phyloP scores from a whole-genome alignment of 2,329 filamentous ascomycete species.

The Claviceps spartinae region DNA sequence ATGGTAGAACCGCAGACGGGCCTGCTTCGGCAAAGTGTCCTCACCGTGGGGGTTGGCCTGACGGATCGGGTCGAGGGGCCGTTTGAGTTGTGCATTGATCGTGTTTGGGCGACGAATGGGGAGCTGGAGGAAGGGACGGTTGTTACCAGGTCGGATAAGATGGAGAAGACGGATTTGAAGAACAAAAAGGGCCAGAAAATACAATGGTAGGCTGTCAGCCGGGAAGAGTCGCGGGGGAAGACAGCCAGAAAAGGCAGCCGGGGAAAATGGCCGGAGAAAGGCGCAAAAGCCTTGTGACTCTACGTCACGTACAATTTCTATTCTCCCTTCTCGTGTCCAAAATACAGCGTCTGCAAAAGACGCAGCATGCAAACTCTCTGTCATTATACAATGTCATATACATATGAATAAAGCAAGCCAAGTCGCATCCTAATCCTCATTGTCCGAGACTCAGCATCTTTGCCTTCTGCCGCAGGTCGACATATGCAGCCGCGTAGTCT shows the following conservation, averaged over 20 bases:
- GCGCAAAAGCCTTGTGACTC: background rate
- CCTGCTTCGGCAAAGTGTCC: conserved; percentile 73
- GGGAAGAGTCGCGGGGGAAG: background rate
- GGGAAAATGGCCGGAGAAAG: background rate
- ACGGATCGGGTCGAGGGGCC: conserved; percentile 82
- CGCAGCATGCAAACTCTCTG: background rate
- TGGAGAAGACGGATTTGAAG: conserved; percentile 19
- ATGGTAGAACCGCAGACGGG: conserved; percentile 89
- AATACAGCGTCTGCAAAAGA: background rate
- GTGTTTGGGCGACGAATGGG: conserved; percentile 79
- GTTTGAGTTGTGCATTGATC: conserved; percentile 75
- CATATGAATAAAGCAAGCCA: background rate
- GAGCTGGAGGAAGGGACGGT: conserved; percentile 12
- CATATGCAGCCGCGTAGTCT: conserved; percentile 52
- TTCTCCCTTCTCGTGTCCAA: background rate
- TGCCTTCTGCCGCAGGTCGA: conserved; percentile 37
- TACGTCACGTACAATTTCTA: background rate
- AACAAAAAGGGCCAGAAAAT: conserved; percentile 25
- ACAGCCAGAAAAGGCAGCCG: too few relatives aligned
- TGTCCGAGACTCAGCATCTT: conserved; percentile 16
- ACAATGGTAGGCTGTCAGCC: conserved; percentile 17
- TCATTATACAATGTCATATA: background rate
- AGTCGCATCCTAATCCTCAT: background rate
- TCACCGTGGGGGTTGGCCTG: conserved; percentile 72
- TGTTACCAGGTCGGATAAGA: conserved; percentile 10